A percentile compares a stretch with the other conserved stretches of the same genome.
Evolutionary conservation across 345 rosid genomes (phyloP).

Genomic region (Erucastrum elatum): DNA sequence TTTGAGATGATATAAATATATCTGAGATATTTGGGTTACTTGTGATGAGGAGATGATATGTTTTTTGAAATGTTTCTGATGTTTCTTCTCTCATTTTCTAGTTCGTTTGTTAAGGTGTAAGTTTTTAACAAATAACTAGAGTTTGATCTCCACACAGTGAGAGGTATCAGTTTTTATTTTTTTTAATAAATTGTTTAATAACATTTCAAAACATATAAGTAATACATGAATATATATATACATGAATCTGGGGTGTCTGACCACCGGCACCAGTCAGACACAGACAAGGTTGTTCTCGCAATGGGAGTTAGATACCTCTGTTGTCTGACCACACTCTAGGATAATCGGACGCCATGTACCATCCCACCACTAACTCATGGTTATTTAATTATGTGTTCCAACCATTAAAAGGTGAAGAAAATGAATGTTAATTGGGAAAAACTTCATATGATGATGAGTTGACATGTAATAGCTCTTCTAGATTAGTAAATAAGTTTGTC

Average conservation of each 20-base stretch:
- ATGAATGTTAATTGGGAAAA: not conserved
- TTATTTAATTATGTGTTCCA: not conserved
- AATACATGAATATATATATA: no score
- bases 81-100: not conserved
- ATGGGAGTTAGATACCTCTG: no score
- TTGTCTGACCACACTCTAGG: no score
- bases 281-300: no score
- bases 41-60: constrained; percentile 10
- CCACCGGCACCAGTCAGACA: no score
- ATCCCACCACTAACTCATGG: no score
- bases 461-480: not conserved
- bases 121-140: not conserved
- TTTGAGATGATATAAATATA: constrained; percentile 4
- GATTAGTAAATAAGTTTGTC: not conserved
- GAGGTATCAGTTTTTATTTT: no score
- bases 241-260: no score
- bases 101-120: constrained; percentile 2
- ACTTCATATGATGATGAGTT: not conserved
- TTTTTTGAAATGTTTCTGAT: constrained; percentile 14
- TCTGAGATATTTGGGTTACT: constrained; percentile 7
- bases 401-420: not conserved
- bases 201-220: no score
- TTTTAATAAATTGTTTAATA: no score
- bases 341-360: no score
- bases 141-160: no score